Evolutionary conservation across 2,329 filamentous ascomycete species (phyloP), one percentile per base, ranked within the genome.

Genomic region (Sporothrix schenckii): DNA sequence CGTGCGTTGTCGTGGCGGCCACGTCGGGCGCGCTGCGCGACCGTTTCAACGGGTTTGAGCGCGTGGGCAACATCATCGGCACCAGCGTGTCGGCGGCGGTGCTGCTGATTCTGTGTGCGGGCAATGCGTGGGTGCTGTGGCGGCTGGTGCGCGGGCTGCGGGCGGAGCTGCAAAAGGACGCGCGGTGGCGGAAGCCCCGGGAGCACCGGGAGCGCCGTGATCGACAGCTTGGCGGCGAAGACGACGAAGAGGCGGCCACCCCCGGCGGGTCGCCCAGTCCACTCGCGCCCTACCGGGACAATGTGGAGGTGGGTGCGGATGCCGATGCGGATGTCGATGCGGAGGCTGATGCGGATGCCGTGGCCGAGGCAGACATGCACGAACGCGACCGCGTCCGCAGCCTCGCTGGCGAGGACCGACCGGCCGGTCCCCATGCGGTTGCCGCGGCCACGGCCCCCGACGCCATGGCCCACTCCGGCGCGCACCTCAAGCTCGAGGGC

Each of bases 1-100:
- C 94, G 0, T 97, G 92, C 65, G 86, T 97, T 63, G 92, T 96
- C 1, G 94, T 98, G 0, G 95, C 95, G 0, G 94, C 93, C 3
- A 97, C 94, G 0, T 91, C 91, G 4, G 92, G 93, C 0, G 93
- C 93, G 0, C 86, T 98, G 27, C 88, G 92, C 7, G 87, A 91
- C 10, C 88, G 89, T 24, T 98, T 98, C 75, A 92, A 91, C 75
- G 86, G 86, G 41, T 97, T 97, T 77, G 86, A 89, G 71, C 87
- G 86, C 27, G 84, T 97, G 2, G 95, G 95, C 4, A 92, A 92
- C 47, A 95, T 98, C 71, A 90, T 98, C 70, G 95, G 95, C 11
- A 96, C 92, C 0, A 91, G 90, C 13, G 91, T 98, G 66, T 95
- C 91, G 70, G 93, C 94, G 0, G 87, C 87, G 0, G 94, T 98